These are phyloP conservation scores for Yarrowia sp. DNA, from an alignment of 805 yeast species.

Conservation along the genomic window DNA sequence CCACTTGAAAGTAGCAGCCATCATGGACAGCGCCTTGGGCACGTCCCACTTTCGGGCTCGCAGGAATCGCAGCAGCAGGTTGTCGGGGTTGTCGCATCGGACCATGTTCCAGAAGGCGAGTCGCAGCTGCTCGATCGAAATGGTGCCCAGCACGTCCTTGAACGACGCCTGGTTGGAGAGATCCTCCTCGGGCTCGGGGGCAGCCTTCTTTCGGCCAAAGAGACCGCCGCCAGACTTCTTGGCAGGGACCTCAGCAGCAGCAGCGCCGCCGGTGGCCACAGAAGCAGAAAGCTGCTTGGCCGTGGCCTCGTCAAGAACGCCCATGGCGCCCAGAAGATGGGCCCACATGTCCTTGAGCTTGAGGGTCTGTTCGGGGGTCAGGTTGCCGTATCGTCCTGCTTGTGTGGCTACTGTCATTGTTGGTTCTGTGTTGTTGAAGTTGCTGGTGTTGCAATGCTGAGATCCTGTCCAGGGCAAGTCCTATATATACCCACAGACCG, in stretches of 20 bases:
- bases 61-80: slow-evolving; percentile 66
- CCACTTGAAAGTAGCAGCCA: slow-evolving; percentile 74
- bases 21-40: slow-evolving; percentile 65
- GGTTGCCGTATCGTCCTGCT: slow-evolving; percentile 42
- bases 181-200: slow-evolving; percentile 27
- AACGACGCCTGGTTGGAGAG: slow-evolving; percentile 36
- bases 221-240: slow-evolving; percentile 34
- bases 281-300: slow-evolving; percentile 32
- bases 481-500: neutral
- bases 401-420: slow-evolving; percentile 17
- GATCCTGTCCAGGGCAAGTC: neutral
- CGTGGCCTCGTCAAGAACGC: slow-evolving; percentile 30
- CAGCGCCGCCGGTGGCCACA: slow-evolving; percentile 24
- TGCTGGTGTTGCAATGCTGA: neutral
- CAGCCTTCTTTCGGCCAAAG: slow-evolving; percentile 34
- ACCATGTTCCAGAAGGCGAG: slow-evolving; percentile 56
- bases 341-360: slow-evolving; percentile 44
- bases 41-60: slow-evolving; percentile 87
- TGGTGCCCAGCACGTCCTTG: slow-evolving; percentile 50
- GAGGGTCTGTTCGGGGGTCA: slow-evolving; percentile 42
- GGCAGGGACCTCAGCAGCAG: slow-evolving; percentile 32
- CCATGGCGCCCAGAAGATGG: slow-evolving; percentile 34
- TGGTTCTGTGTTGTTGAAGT: neutral
- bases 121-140: slow-evolving; percentile 53
- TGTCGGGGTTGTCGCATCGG: slow-evolving; percentile 81